These are phyloP conservation scores for Termitomyces sp. DNA, from an alignment of 768 basidiomycete genomes.

Conservation along the genomic window DNA sequence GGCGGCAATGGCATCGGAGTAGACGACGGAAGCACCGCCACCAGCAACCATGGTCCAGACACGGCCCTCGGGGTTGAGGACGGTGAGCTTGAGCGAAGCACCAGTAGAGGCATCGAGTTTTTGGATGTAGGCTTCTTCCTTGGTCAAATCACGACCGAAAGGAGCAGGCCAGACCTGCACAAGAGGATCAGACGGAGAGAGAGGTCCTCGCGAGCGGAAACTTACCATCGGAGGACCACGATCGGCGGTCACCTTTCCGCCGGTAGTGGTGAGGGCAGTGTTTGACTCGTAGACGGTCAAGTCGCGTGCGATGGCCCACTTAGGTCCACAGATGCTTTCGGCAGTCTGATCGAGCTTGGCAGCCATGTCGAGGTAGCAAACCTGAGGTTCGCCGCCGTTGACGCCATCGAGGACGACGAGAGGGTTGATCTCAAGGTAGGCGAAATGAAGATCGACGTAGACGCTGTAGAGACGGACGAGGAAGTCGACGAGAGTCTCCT, in stretches of 20 bases:
- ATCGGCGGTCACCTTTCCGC: slow-evolving; percentile 71
- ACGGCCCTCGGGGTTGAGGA: slow-evolving; percentile 90
- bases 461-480: slow-evolving; percentile 92
- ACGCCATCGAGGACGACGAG: slow-evolving; percentile 88
- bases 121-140: slow-evolving; percentile 99
- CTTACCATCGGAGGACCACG: slow-evolving; percentile 93
- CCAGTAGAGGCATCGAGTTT: slow-evolving; percentile 96
- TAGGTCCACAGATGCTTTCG: slow-evolving; percentile 95
- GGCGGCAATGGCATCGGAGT: slow-evolving; percentile 79
- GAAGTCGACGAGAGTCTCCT: slow-evolving; percentile 93
- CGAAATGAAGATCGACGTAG: slow-evolving; percentile 98
- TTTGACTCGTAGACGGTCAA: slow-evolving; percentile 58
- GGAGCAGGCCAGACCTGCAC: slow-evolving; percentile 78
- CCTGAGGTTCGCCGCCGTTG: slow-evolving; percentile 59
- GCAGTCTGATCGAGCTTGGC: slow-evolving; percentile 99
- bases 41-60: slow-evolving; percentile 99
- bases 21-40: slow-evolving; percentile 73
- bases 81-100: slow-evolving; percentile 96
- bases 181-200: neutral
- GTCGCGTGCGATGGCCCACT: slow-evolving; percentile 98
- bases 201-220: neutral
- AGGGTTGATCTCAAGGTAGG: slow-evolving; percentile 99
- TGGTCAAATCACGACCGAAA: slow-evolving; percentile 96
- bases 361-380: slow-evolving; percentile 98
- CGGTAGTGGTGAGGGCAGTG: slow-evolving; percentile 20